phyloP scores from a whole-genome alignment of 2,329 filamentous ascomycete genomes.

The Aspergillus melleus region DNA sequence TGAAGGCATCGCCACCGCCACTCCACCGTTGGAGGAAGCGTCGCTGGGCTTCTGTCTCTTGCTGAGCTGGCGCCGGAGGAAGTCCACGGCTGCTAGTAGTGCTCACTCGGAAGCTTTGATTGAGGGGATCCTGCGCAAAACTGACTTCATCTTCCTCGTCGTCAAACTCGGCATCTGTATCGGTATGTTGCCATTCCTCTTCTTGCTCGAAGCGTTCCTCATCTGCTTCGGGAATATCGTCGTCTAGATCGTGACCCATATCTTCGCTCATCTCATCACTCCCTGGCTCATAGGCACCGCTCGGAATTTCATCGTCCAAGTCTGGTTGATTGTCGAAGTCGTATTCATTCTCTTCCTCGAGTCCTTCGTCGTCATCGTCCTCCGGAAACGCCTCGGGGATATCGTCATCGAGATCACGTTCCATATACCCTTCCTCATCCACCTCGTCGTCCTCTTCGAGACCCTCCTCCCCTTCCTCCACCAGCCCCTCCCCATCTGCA shows the following conservation, averaged over 20 bases:
- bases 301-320: constrained; percentile 62
- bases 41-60: constrained; percentile 42
- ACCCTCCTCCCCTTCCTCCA: constrained; percentile 47
- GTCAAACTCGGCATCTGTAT: constrained; percentile 66
- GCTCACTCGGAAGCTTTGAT: constrained; percentile 33
- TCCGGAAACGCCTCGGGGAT: constrained; percentile 63
- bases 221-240: constrained; percentile 65
- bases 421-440: constrained; percentile 52
- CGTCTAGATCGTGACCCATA: constrained; percentile 70
- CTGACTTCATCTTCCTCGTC: constrained; percentile 41
- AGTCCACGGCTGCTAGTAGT: constrained; percentile 34
- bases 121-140: constrained; percentile 26
- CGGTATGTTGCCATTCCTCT: constrained; percentile 72
- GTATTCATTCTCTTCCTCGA: constrained; percentile 40
- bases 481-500: constrained; percentile 39
- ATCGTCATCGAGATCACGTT: constrained; percentile 69
- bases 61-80: constrained; percentile 28
- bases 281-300: constrained; percentile 46
- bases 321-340: constrained; percentile 48
- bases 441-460: constrained; percentile 55
- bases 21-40: constrained; percentile 42
- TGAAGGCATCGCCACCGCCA: constrained; percentile 36
- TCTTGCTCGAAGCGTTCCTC: constrained; percentile 47
- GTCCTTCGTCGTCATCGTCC: constrained; percentile 41
- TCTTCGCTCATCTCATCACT: constrained; percentile 53